Evolutionary conservation across 2,329 filamentous ascomycete genomes (phyloP), one percentile per base, ranked within the genome.

Genomic region (Westerdykella ornata): DNA sequence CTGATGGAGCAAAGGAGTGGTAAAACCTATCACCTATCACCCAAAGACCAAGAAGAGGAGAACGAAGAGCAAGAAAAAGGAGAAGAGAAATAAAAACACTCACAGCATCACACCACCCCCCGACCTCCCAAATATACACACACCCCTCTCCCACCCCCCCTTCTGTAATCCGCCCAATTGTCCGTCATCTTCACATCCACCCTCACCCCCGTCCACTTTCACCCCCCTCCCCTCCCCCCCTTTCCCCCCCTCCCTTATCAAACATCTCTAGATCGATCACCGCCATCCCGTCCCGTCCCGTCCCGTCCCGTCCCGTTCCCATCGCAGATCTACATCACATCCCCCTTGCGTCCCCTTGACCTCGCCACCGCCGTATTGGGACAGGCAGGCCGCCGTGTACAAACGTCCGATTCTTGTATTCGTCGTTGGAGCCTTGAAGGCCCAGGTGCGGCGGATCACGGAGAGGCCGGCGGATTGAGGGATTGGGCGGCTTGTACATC

Each of bases 151-250:
- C 9, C 5, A 22, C 9, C 5, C 20, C n/a, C 76, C 75, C 14
- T n/a, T n/a, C 75, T 75, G 38, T 78, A 78, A 41, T 78, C 74
- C 5, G 74, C 74, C 76, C 76, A 79, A 39, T 77, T 77, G 60
- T 78, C 79, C 0, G 74, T 77, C 43, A 79, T 53, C 0, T 74
- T 67, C 11, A 79, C 61, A 22, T 79, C 64, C 2, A 79, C 65
- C 62, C 78, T 78, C 46, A 76, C 70, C 35, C 69, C 70, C 1
- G 65, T 63, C 29, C 71, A 71, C 28, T 69, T 75, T 0, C 72
- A 72, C 13, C 68, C 54, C 15, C 78, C 69, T 3, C 77, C 74
- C 47, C 72, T 71, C n/a, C n/a, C n/a, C n/a, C 65, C 0, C 76
- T 75, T 0, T 72, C 72, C 13, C 68, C 54, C 15, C 78, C 69